These are phyloP conservation scores for Vickermania spadyakhi DNA, from an alignment of 208 protist species.

Conservation along the genomic window DNA sequence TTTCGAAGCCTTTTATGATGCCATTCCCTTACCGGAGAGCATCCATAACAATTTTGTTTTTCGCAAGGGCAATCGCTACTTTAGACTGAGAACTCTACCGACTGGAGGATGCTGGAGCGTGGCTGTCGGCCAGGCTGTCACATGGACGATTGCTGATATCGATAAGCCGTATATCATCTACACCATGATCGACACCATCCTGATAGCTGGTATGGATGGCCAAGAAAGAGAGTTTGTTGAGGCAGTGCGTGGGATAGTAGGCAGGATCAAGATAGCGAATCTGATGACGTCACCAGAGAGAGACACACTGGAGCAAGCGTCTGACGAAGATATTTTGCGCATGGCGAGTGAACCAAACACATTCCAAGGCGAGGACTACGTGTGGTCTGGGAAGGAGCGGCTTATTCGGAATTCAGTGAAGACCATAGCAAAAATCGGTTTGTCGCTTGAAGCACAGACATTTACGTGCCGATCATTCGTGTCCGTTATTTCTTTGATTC, in stretches of 20 bases:
- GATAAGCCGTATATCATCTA: background rate
- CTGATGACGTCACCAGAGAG: background rate
- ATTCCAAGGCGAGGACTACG: background rate
- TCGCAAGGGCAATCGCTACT: too few relatives aligned
- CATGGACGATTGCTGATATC: too few relatives aligned
- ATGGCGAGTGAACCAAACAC: background rate
- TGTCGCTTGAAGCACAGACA: too few relatives aligned
- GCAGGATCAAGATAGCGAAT: background rate
- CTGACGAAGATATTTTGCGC: background rate
- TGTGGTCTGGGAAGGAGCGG: background rate
- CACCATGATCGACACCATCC: background rate
- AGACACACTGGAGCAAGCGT: background rate
- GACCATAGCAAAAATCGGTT: too few relatives aligned
- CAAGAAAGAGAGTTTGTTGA: background rate
- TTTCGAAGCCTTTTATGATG: constrained; percentile 1
- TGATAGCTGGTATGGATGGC: background rate
- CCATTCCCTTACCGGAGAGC: background rate
- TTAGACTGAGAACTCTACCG: background rate
- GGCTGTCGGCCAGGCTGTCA: too few relatives aligned
- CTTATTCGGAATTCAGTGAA: background rate
- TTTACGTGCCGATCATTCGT: background rate
- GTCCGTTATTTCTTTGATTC: background rate
- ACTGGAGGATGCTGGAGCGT: too few relatives aligned
- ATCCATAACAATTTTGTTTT: too few relatives aligned
- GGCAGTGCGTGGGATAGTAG: background rate